Base-by-base conservation (phyloP, 306 rosid genomes). In the Casuarina glauca region DNA sequence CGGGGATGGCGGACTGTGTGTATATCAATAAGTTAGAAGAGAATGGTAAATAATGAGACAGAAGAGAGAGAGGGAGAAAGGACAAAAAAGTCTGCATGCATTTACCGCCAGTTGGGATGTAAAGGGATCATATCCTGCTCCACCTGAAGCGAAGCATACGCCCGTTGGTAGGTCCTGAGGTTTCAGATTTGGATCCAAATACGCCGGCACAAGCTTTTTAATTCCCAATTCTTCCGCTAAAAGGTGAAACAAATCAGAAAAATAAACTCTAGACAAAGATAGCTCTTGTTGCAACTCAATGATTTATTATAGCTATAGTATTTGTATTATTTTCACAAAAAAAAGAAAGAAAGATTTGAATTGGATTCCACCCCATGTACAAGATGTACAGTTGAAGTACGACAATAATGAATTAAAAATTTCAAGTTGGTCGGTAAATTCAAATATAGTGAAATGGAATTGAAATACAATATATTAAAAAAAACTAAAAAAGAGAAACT, bases 61-160 rank as follows among this genome's bases (percentile, higher is more conserved):
- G 32, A 26, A 16, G 3, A 3, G 16, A 5, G 19, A 32, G 68
- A 43, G 5, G 38, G 48, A 20, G 32, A 77, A 52, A 20, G 0
- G 36, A 17, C 32, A 26, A 26, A 26, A 26, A 26, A 26, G 1
- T 26, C 48, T 19, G 19, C 43, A 32, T 41, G 8, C 79, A 3
- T 7, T 1, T 89, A 95, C 99, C 87, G 38, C 87, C 70, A 83
- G 39, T 82, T 82, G 10, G 39, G 97, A 86, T 1, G 97, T 95
- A 74, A 84, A 44, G 42, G 99, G 96, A 74, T 95, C 99, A 17
- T 32, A 93, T 64, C 99, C 99, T 0, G 99, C 51, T 64, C 93
- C 99, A 53, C 97, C 94, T 0, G 97, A 95, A 69, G 99, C 97
- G 61, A 95, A 95, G 81, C 80, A 69, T 1, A 92, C 96, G 12